Base-by-base conservation (phyloP, 73 alveolate species). In the Stentor roeselii region DNA sequence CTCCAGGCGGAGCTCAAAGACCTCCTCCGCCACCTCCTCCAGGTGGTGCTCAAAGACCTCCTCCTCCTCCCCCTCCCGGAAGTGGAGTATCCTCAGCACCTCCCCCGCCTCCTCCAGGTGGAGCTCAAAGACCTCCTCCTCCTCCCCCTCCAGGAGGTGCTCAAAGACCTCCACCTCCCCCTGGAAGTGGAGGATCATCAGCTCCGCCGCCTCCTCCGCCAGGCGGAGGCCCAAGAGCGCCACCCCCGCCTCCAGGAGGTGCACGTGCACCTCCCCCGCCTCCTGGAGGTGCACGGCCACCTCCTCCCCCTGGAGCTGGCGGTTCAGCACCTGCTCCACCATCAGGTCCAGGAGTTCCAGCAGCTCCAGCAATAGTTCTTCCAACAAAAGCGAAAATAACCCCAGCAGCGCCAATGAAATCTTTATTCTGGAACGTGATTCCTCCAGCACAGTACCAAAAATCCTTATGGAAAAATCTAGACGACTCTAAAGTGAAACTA, bases 321-420 rank as follows among this genome's bases (percentile, higher is more conserved):
- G 50, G 59, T 30, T 84, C 86, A 4, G 84, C 89, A 89, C 95
- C 97, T 31, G 80, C 92, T 0, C 90, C 90, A 60, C 92, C 92
- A 0, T 78, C 86, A 60, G 94, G 89, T 30, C 75, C 83, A 3
- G 82, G 82, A 0, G 82, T 83, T 21, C 92, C 96, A 3, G 87
- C 95, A 4, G 74, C 75, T 30, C 84, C 87, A 60, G 85, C 75
- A 59, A 86, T 87, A 59, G 77, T 60, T 39, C 90, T 75, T 74
- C 32, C 34, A 6, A 42, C 21, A 39, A 78, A 75, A 38, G 85
- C 67, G 42, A 92, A 92, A 60, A 86, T 89, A 35, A 91, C 86
- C 31, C 98, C 98, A 41, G 91, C 83, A 38, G 90, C 82, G 2
- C 94, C 98, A 38, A 88, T 93, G 93, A 93, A 93, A 91, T 50